Evolutionary conservation across 2,329 filamentous ascomycete genomes (phyloP), one percentile per base, ranked within the genome.

Genomic region (Talaromyces atroroseus): DNA sequence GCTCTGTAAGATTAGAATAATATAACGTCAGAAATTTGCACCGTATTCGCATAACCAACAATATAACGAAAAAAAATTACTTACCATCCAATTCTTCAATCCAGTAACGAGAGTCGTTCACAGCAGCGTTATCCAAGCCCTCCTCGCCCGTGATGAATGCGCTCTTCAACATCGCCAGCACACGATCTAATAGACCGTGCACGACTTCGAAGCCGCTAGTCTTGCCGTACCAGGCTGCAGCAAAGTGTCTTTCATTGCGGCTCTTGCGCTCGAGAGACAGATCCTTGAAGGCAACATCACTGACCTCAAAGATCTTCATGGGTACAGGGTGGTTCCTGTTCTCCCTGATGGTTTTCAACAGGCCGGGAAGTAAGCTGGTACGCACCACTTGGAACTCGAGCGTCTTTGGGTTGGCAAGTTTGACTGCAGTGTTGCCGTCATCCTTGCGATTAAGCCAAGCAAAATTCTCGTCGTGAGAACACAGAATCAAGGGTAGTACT

Each of bases 391-490:
- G 92, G 74, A 96, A 96, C 70, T 96, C 92, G 24, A 85, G 81
- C 0, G 91, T 95, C 79, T 96, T 96, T 56, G 92, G 92, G 72
- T 96, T 96, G 61, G 89, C 89, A 42, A 96, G 86, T 65, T 85
- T 86, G 63, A 96, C 84, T 26, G 90, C 91, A 0, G 87, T 90
- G 58, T 82, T 86, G 61, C 90, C 90, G 66, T 95, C 89, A 64
- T 96, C 92, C 68, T 86, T 85, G 68, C 91, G 87, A 76, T 96
- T 96, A 52, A 99, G 80, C 88, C 90, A 96, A 58, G 82, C 87
- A 72, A 97, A 99, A 78, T 99, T 99, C 80, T 99, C 94, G 68
- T 97, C 92, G 72, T 96, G 91, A 47, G 90, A 95, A 80, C 94
- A 99, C 55, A 99, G 84, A 64, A 96, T 97, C 26, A 99, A 81